Evolutionary conservation across 805 yeast species (phyloP).

Genomic region (Candida methanosorbosa): DNA sequence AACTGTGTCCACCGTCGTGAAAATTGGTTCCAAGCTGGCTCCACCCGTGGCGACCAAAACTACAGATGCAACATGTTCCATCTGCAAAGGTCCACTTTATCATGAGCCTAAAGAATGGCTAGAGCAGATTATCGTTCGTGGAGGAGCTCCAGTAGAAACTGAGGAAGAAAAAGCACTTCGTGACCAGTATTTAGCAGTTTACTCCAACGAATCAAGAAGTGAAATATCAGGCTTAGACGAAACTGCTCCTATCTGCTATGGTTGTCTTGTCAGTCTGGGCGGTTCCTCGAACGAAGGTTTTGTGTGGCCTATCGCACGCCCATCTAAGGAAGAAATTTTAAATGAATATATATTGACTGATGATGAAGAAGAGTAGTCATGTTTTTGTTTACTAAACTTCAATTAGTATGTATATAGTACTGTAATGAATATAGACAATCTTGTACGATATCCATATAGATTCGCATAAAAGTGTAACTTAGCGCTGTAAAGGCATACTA

Average conservation of each 20-base stretch:
- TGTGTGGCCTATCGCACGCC: constrained; percentile 20
- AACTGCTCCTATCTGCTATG: constrained; percentile 54
- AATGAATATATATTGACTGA: constrained; percentile 18
- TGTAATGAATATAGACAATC: too few species aligned
- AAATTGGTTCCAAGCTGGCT: constrained; percentile 73
- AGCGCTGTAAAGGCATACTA: too few species aligned
- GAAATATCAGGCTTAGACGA: constrained; percentile 1
- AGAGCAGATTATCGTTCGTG: constrained; percentile 53
- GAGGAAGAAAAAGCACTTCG: constrained; percentile 31
- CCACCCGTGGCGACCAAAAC: constrained; percentile 27
- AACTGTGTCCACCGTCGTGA: constrained; percentile 85
- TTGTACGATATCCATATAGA: too few species aligned
- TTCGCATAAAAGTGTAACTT: too few species aligned
- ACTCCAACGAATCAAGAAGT: not conserved
- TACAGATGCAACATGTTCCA: constrained; percentile 30
- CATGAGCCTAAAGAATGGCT: constrained; percentile 61
- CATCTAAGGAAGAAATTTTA: constrained; percentile 18
- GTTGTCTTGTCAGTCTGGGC: constrained; percentile 60
- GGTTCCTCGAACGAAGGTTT: constrained; percentile 27
- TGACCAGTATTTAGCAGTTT: constrained; percentile 10
- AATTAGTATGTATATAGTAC: too few species aligned
- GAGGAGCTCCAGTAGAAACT: constrained; percentile 38
- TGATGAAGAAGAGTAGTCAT: constrained; percentile 12
- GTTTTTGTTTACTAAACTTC: too few species aligned
- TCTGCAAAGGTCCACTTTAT: constrained; percentile 50